phyloP scores from a whole-genome alignment of 768 basidiomycete species.

The Gymnopilus junonius region DNA sequence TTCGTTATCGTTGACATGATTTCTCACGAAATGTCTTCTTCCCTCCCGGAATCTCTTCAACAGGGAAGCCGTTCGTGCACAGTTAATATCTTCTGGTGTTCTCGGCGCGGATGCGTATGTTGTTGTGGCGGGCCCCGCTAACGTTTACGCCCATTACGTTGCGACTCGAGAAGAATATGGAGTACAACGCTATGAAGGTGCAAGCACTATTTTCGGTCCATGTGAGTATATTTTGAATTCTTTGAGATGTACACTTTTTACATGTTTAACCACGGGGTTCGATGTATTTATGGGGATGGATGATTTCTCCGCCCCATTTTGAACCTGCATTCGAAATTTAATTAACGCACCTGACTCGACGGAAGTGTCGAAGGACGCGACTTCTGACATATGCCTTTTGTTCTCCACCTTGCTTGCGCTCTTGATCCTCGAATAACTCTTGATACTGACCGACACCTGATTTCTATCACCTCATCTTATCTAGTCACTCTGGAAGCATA shows the following conservation, averaged over 20 bases:
- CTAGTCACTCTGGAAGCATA: conserved; percentile 80
- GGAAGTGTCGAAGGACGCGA: conserved; percentile 15
- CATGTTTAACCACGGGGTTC: not conserved
- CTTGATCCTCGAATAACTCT: conserved; percentile 9
- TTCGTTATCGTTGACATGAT: conserved; percentile 27
- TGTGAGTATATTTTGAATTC: conserved; percentile 46
- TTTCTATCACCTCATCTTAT: conserved; percentile 13
- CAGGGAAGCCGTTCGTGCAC: conserved; percentile 70
- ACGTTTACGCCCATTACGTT: conserved; percentile 78
- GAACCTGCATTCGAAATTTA: conserved; percentile 17
- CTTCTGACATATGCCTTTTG: conserved; percentile 17
- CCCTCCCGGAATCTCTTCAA: conserved; percentile 21
- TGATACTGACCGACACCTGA: conserved; percentile 10
- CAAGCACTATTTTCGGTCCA: conserved; percentile 77
- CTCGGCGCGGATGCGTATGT: conserved; percentile 73
- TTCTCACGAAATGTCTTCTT: conserved; percentile 21
- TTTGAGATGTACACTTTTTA: not conserved
- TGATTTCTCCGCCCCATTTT: conserved; percentile 5
- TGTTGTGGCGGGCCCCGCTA: conserved; percentile 81
- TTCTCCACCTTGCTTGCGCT: conserved; percentile 9
- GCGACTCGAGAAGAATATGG: conserved; percentile 75
- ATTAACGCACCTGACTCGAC: conserved; percentile 20
- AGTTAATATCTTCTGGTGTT: conserved; percentile 65
- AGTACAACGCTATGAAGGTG: conserved; percentile 81
- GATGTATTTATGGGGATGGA: conserved; percentile 10